Percentiles rank a stretch among this genome's conserved stretches.
Conservation (phyloP, 2,329 filamentous ascomycete genomes). For the Malbranchea cinnamomea region DNA sequence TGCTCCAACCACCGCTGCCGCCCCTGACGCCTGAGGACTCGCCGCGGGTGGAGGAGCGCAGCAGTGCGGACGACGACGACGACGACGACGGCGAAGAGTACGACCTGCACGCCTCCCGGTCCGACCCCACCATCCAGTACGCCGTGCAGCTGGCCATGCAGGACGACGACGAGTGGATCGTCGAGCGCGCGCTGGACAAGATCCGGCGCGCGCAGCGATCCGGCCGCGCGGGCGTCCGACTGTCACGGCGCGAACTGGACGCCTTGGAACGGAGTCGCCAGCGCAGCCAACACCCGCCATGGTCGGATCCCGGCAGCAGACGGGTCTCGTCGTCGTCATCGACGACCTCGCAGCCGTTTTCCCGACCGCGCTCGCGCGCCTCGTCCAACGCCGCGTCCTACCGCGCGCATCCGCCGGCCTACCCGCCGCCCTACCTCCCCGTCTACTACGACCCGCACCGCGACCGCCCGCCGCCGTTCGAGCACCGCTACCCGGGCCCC, state of each 20-base stretch:
- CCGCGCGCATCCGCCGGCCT: conserved; percentile 14
- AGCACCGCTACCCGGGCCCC: too few species aligned
- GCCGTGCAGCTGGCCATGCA: conserved; percentile 40
- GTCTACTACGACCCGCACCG: conserved; percentile 8
- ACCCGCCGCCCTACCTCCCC: conserved; percentile 9
- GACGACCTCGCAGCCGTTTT: conserved; percentile 18
- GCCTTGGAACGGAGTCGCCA: conserved; percentile 59
- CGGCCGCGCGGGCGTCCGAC: conserved; percentile 63
- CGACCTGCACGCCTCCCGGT: conserved; percentile 22
- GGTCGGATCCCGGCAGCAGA: conserved; percentile 13
- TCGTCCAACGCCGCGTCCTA: conserved; percentile 20
- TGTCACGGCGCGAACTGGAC: conserved; percentile 65
- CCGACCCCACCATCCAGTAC: conserved; percentile 28
- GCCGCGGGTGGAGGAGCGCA: conserved; percentile 51
- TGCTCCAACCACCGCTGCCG: too few species aligned
- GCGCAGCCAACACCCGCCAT: conserved; percentile 26
- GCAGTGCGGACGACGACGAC: conserved; percentile 33
- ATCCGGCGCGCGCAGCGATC: conserved; percentile 64
- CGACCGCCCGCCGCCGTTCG: too few species aligned
- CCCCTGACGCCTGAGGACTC: too few species aligned
- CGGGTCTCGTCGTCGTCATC: conserved; percentile 23
- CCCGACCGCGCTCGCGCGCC: conserved; percentile 26
- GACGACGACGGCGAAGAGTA: conserved; percentile 40
- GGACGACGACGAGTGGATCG: conserved; percentile 58
- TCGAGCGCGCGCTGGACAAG: conserved; percentile 63